phyloP scores from a whole-genome alignment of 2,329 filamentous ascomycete genomes.

The Nemania sp. region DNA sequence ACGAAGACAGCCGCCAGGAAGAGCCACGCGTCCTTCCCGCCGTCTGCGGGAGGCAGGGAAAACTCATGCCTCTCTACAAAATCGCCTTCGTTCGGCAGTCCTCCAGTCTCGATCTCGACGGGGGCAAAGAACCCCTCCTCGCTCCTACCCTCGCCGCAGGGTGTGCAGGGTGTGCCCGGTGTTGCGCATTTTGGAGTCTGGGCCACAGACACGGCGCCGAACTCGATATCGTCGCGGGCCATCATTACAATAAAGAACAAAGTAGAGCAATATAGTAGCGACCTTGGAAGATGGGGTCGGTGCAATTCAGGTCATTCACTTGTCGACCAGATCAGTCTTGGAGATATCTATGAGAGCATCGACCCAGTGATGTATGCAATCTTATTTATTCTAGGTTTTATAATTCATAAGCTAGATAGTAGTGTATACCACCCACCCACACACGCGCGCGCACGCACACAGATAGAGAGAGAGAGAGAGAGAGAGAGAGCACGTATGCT shows the following conservation, averaged over 20 bases:
- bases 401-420: background rate
- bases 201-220: background rate
- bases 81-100: constrained; percentile 8
- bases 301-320: too few relatives aligned
- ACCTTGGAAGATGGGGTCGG: too few relatives aligned
- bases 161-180: constrained; percentile 15
- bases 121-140: constrained; percentile 14
- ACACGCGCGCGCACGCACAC: too few relatives aligned
- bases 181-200: constrained; percentile 20
- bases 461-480: background rate
- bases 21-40: constrained; percentile 43
- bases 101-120: constrained; percentile 3
- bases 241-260: constrained; percentile 12
- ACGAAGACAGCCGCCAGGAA: constrained; percentile 56
- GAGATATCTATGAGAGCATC: too few relatives aligned
- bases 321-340: too few relatives aligned
- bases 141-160: constrained; percentile 4
- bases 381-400: background rate
- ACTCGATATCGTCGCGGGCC: constrained; percentile 21
- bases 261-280: too few relatives aligned
- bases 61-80: constrained; percentile 20
- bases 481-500: constrained; percentile 14
- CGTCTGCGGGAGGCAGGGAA: constrained; percentile 37
- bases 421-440: background rate
- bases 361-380: background rate